Evolutionary conservation across 2,329 filamentous ascomycete genomes (phyloP).

Genomic region (Colletotrichum gloeosporioides): DNA sequence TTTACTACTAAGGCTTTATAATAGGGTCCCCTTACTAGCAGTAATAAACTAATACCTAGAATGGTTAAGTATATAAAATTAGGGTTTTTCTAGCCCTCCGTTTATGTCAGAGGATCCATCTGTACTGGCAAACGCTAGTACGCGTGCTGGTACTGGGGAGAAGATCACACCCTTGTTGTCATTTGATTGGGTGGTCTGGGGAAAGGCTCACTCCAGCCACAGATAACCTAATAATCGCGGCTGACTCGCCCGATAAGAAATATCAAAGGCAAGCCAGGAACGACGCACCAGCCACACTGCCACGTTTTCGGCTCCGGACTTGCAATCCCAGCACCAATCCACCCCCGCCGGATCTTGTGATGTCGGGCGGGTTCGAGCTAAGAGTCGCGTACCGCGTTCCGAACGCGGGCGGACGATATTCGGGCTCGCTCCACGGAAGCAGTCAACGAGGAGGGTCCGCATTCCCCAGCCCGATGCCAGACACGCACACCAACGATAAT

Average conservation of each 20-base stretch:
- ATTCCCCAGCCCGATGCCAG: not conserved
- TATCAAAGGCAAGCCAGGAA: not conserved
- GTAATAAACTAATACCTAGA: not conserved
- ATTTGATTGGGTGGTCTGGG: constrained; percentile 12
- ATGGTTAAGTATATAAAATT: not conserved
- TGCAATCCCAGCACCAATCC: not conserved
- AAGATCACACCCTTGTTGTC: not conserved
- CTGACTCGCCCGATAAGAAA: not conserved
- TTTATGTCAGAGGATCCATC: not conserved
- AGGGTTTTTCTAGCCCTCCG: not conserved
- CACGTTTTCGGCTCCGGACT: not conserved
- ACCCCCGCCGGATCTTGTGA: not conserved
- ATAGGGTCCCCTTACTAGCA: not conserved
- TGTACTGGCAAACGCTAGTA: not conserved
- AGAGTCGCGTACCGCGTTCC: constrained; percentile 5
- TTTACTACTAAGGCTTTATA: not conserved
- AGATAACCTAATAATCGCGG: not conserved
- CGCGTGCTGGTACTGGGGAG: not conserved
- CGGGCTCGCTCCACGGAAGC: not conserved
- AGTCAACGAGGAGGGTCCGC: not conserved
- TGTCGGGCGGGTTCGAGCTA: not conserved
- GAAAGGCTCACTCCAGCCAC: not conserved
- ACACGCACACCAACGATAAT: constrained; percentile 24
- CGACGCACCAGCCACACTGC: not conserved
- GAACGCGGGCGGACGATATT: not conserved